phyloP scores from a whole-genome alignment of 148 eudicot genomes.

The Amaranthus cruentus region DNA sequence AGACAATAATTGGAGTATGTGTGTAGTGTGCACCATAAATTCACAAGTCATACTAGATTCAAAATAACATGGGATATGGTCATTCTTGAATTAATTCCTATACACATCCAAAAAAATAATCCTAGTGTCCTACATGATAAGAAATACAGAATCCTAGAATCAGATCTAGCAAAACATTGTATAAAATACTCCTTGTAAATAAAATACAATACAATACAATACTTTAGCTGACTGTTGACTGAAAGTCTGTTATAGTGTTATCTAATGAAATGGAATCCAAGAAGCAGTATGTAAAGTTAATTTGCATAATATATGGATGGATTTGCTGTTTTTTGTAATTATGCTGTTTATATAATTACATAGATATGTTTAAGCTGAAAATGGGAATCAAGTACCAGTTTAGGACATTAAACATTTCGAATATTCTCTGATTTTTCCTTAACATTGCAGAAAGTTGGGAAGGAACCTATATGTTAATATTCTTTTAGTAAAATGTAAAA shows the following conservation, averaged over 20 bases:
- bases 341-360: neutral
- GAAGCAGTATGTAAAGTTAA: neutral
- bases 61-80: slow-evolving; percentile 23
- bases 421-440: neutral
- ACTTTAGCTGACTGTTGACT: neutral
- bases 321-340: neutral
- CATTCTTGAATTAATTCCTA: neutral
- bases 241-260: neutral
- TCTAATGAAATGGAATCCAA: slow-evolving; percentile 19
- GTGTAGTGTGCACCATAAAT: neutral
- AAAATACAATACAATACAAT: slow-evolving; percentile 2
- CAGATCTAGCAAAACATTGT: slow-evolving; percentile 5
- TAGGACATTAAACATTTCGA: neutral
- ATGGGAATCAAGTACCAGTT: neutral
- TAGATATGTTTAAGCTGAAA: neutral
- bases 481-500: too few species aligned
- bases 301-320: neutral
- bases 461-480: too few species aligned
- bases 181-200: slow-evolving; percentile 1
- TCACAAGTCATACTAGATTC: slow-evolving; percentile 9
- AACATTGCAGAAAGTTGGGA: neutral
- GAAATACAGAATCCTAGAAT: neutral
- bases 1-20: too few species aligned
- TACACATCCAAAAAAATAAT: neutral
- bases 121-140: neutral